These are phyloP conservation scores for Penicillium psychrofluorescens DNA, from an alignment of 495 filamentous ascomycete species.

Conservation along the genomic window DNA sequence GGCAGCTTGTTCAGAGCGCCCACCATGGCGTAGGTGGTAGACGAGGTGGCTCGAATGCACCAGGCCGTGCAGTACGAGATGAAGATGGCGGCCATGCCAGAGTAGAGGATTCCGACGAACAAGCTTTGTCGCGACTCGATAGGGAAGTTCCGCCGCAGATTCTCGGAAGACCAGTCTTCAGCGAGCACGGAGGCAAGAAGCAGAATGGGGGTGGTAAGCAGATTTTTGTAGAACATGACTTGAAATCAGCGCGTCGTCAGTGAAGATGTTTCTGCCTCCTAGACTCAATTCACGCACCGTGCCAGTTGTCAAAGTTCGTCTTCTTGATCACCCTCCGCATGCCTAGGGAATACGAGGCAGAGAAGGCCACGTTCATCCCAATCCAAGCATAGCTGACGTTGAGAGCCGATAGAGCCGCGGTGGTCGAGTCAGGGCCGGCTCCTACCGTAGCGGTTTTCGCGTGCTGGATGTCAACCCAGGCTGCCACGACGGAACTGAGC, in stretches of 20 bases:
- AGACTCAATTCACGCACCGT: slow-evolving; percentile 61
- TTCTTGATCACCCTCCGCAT: slow-evolving; percentile 99
- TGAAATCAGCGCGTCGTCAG: slow-evolving; percentile 20
- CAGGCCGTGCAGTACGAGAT: slow-evolving; percentile 98
- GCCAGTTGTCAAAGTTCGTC: slow-evolving; percentile 99
- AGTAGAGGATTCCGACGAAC: slow-evolving; percentile 84
- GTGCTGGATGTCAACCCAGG: slow-evolving; percentile 95
- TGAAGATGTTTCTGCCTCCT: background rate
- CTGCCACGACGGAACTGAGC: slow-evolving; percentile 85
- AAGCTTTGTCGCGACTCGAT: slow-evolving; percentile 64
- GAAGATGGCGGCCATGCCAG: slow-evolving; percentile 87
- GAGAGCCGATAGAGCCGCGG: slow-evolving; percentile 47
- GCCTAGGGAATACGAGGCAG: slow-evolving; percentile 77
- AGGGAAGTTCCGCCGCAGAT: slow-evolving; percentile 86
- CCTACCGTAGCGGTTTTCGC: slow-evolving; percentile 59
- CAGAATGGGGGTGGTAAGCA: slow-evolving; percentile 91
- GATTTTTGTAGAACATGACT: slow-evolving; percentile 99
- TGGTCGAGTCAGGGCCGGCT: slow-evolving; percentile 47
- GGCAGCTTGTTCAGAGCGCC: slow-evolving; percentile 97
- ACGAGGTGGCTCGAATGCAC: slow-evolving; percentile 95
- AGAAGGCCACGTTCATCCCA: slow-evolving; percentile 93
- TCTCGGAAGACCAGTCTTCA: slow-evolving; percentile 86
- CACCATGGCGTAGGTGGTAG: slow-evolving; percentile 97
- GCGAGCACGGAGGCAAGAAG: slow-evolving; percentile 71
- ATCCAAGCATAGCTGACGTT: slow-evolving; percentile 99